Evolutionary conservation across 768 basidiomycete species (phyloP).

Genomic region (Lentinus tigrinus): DNA sequence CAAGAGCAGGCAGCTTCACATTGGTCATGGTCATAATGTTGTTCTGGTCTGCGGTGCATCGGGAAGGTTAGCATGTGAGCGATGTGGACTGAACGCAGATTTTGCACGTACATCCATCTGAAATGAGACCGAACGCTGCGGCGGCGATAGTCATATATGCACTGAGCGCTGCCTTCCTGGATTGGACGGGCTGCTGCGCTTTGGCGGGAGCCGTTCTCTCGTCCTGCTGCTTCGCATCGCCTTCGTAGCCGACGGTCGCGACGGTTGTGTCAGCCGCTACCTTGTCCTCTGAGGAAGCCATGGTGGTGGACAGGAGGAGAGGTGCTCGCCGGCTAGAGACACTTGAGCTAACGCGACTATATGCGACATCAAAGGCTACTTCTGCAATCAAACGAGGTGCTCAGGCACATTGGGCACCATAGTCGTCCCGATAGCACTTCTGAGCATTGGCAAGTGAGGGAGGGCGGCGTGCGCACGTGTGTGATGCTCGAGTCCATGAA

Average conservation of each 20-base stretch:
- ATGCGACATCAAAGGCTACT: too few relatives aligned
- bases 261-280: conserved; percentile 4
- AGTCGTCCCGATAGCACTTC: not conserved
- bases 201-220: not conserved
- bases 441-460: not conserved
- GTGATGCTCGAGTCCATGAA: not conserved
- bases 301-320: too few relatives aligned
- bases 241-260: conserved; percentile 7
- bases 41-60: conserved; percentile 57
- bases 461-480: not conserved
- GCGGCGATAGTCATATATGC: conserved; percentile 63
- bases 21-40: conserved; percentile 72
- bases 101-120: conserved; percentile 28
- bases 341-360: too few relatives aligned
- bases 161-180: conserved; percentile 47
- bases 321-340: too few relatives aligned
- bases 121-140: conserved; percentile 62
- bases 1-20: conserved; percentile 31
- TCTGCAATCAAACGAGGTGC: not conserved
- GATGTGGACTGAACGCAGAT: not conserved
- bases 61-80: not conserved
- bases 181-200: not conserved
- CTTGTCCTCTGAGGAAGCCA: not conserved
- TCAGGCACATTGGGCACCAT: too few relatives aligned
- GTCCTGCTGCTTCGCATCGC: not conserved